phyloP scores from a whole-genome alignment of 1,139 yeast species.

The Magnusiomyces magnusii region DNA sequence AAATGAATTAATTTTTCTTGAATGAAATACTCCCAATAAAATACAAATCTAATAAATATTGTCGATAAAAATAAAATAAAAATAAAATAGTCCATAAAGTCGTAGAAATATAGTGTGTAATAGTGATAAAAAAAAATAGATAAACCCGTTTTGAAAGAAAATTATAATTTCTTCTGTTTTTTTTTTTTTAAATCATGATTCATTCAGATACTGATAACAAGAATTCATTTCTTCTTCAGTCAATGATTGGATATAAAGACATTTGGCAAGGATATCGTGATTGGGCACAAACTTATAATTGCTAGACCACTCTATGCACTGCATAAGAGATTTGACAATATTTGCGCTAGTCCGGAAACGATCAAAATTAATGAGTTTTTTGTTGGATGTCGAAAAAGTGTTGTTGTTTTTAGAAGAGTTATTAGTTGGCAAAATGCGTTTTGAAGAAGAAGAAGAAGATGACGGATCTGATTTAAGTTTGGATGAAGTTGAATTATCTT shows the following conservation, averaged over 20 bases:
- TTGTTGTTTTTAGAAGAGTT: no score
- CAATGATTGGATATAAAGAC: constrained; percentile 71
- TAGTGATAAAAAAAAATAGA: background rate
- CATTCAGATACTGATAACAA: constrained; percentile 26
- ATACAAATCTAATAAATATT: no score
- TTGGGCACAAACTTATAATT: constrained; percentile 46
- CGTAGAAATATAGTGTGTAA: no score
- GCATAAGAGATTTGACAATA: constrained; percentile 70
- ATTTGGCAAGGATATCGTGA: constrained; percentile 65
- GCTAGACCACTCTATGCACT: constrained; percentile 78
- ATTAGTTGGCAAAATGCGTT: no score
- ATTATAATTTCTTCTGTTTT: no score
- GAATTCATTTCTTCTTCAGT: constrained; percentile 67
- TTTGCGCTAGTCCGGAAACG: constrained; percentile 71
- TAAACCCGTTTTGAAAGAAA: no score
- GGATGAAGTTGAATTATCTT: background rate
- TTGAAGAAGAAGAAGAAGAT: background rate
- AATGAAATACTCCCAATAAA: no score
- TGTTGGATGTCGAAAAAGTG: constrained; percentile 24
- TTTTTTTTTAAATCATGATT: background rate
- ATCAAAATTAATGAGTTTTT: constrained; percentile 60
- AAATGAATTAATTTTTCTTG: no score
- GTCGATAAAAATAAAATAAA: no score
- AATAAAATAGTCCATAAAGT: no score
- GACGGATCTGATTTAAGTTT: constrained; percentile 33